Evolutionary conservation across 805 yeast genomes (phyloP).

Genomic region (Clavispora carvajalis): DNA sequence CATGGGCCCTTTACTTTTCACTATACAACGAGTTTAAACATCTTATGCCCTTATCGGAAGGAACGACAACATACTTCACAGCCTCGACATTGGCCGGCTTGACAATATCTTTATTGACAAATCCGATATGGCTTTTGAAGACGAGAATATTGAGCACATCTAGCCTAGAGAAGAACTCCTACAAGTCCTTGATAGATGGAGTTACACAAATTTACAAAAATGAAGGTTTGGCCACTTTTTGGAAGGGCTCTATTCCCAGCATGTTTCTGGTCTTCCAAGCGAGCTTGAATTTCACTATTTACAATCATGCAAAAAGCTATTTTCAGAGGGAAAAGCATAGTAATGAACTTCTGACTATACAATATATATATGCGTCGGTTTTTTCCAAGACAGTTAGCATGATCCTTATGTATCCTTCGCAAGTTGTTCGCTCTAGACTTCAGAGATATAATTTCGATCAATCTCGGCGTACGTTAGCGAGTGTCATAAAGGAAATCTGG

Average conservation of each 20-base stretch:
- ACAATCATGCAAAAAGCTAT: conserved; percentile 65
- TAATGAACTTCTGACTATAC: conserved; percentile 39
- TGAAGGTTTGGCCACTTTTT: conserved; percentile 61
- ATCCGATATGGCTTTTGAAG: conserved; percentile 94
- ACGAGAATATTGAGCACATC: conserved; percentile 74
- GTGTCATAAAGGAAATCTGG: conserved; percentile 38
- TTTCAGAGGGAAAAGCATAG: conserved; percentile 7
- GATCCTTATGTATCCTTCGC: conserved; percentile 72
- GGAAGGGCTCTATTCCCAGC: conserved; percentile 73
- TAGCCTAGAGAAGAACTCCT: conserved; percentile 43
- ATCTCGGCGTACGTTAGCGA: conserved; percentile 18
- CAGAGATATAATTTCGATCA: conserved; percentile 39
- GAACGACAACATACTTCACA: conserved; percentile 27
- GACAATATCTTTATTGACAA: conserved; percentile 70
- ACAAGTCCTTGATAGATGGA: conserved; percentile 56
- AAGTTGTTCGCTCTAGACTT: conserved; percentile 70
- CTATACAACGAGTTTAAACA: conserved; percentile 61
- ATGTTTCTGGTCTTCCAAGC: conserved; percentile 84
- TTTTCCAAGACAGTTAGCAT: conserved; percentile 66
- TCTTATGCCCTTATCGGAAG: conserved; percentile 9
- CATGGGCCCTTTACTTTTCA: conserved; percentile 87
- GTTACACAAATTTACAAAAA: conserved; percentile 37
- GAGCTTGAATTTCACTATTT: conserved; percentile 79
- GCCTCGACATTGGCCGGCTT: conserved; percentile 58
- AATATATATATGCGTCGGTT: conserved; percentile 64